Evolutionary conservation across 2,329 filamentous ascomycete species (phyloP), one percentile per base, ranked within the genome.

Genomic region (Cercospora sojina): DNA sequence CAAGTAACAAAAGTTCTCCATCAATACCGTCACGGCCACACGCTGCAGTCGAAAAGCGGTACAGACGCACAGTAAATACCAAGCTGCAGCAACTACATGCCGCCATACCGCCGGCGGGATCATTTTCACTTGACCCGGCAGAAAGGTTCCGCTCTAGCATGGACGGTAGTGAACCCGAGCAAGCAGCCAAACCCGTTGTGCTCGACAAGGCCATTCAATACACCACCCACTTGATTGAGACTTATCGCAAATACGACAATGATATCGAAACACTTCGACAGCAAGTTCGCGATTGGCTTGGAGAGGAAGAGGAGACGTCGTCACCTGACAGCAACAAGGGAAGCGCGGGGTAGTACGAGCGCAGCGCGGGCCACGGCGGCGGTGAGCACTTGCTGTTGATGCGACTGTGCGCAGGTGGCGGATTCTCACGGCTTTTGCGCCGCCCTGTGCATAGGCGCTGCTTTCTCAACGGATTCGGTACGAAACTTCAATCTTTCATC

Each of bases 141-240:
- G 62, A 59, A n/a, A 63, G 60, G 35, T 25, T 53, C 25, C 47
- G 60, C 20, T 63, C 60, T 8, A 63, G 60, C 32, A 41, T 32
- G 49, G 56, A 64, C 25, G 55, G 47, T 10, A 43, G 29, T n/a
- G 56, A 57, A 23, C 53, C 49, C 7, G 67, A 69, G 27, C 65
- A 65, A 55, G 67, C 67, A 27, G 65, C 67, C 18, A 69, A 69
- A 29, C 67, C 67, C 25, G 65, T 61, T n/a, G 64, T 70, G 1
- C 68, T 70, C 31, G 68, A 70, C 60, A 70, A 67, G 56, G 68
- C 68, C 9, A 70, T 70, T 31, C 68, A 70, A 51, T 70, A 70
- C 49, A 62, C 66, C 9, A 64, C 64, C 5, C 68, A 70, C 55
- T 56, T 70, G n/a, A 58, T 67, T 18, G 65, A 66, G 51, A 70